Conservation (phyloP, 495 filamentous ascomycete species). For the Baudoinia panamericana region DNA sequence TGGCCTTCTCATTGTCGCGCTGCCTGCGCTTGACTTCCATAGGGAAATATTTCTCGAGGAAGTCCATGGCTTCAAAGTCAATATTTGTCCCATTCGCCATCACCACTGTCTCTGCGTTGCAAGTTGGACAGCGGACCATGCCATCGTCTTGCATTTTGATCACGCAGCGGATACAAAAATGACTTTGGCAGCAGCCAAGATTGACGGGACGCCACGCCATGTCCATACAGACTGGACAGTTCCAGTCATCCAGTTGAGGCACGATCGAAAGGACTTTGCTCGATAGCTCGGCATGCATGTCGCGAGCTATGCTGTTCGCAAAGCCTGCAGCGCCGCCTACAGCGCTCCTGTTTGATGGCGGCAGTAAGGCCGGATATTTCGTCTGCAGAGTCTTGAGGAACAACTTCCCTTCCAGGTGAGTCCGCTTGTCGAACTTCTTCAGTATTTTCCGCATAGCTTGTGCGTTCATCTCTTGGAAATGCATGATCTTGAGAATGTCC, state of each 20-base stretch:
- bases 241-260: constrained; percentile 59
- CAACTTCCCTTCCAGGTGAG: constrained; percentile 39
- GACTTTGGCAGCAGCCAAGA: constrained; percentile 45
- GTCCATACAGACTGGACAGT: constrained; percentile 58
- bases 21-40: constrained; percentile 55
- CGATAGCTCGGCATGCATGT: constrained; percentile 52
- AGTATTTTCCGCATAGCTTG: constrained; percentile 60
- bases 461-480: constrained; percentile 62
- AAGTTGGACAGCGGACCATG: constrained; percentile 52
- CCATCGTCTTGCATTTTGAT: constrained; percentile 52
- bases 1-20: constrained; percentile 35
- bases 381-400: constrained; percentile 10
- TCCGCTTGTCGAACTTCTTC: constrained; percentile 77
- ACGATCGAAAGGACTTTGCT: constrained; percentile 50
- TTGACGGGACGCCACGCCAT: constrained; percentile 55
- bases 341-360: neutral
- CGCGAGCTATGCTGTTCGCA: constrained; percentile 46
- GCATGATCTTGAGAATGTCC: constrained; percentile 48
- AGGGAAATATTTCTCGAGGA: constrained; percentile 54
- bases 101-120: constrained; percentile 47
- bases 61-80: constrained; percentile 45
- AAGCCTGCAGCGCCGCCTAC: constrained; percentile 29
- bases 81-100: constrained; percentile 50
- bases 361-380: constrained; percentile 15
- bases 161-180: constrained; percentile 62